A percentile compares a stretch with the other conserved stretches of the same genome.
phyloP scores from a whole-genome alignment of 108 stramenopile genomes.

The Stephanodiscus minutulus region DNA sequence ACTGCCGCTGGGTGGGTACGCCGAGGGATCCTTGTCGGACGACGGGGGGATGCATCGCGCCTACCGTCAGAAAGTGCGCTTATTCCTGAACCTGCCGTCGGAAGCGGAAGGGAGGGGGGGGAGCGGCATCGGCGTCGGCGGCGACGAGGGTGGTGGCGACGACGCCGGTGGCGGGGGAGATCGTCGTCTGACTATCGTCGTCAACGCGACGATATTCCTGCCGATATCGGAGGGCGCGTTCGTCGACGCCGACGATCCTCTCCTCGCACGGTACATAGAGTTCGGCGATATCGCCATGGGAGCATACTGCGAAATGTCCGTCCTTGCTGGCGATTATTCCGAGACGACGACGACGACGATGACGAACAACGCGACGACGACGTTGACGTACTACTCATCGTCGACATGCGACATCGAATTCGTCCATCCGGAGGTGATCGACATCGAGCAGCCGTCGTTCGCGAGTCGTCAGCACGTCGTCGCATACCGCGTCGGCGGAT shows the following conservation, averaged over 20 bases:
- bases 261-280: constrained; percentile 23
- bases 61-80: constrained; percentile 23
- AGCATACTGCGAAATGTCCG: constrained; percentile 12
- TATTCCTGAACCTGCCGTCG: constrained; percentile 18
- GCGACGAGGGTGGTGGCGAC: neutral
- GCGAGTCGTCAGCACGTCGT: constrained; percentile 54
- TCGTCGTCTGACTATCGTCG: constrained; percentile 9
- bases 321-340: constrained; percentile 5
- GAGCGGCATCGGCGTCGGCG: no score
- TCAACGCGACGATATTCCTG: constrained; percentile 36
- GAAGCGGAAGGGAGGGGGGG: no score
- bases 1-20: constrained; percentile 19
- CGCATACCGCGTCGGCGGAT: constrained; percentile 26
- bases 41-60: constrained; percentile 45
- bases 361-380: neutral
- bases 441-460: constrained; percentile 64
- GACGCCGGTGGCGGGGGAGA: neutral
- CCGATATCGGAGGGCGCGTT: constrained; percentile 45
- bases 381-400: neutral
- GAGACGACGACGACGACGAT: neutral
- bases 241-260: constrained; percentile 55
- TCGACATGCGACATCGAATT: constrained; percentile 32
- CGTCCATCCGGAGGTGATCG: constrained; percentile 36
- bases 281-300: constrained; percentile 7
- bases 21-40: constrained; percentile 17